A percentile compares a stretch with the other conserved stretches of the same genome.
These are phyloP conservation scores for Trametes cubensis DNA, from an alignment of 768 basidiomycete species.

Conservation along the genomic window DNA sequence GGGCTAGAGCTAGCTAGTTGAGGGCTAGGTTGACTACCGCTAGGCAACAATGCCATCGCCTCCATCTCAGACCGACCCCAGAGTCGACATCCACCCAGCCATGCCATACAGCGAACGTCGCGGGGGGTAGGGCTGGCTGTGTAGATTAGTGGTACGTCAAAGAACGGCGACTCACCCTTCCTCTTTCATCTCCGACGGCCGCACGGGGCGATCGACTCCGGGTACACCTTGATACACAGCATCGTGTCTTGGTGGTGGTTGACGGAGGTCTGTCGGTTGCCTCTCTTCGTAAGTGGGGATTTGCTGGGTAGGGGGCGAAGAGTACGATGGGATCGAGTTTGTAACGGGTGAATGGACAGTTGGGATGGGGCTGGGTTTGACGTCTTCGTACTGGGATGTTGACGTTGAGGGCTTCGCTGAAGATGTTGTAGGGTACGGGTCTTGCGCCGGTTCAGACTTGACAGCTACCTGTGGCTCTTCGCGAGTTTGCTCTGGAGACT, in stretches of 20 bases:
- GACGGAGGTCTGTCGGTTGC: conserved; percentile 53
- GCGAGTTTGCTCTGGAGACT: conserved; percentile 20
- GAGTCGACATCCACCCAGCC: conserved; percentile 27
- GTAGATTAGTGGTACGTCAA: conserved; percentile 18
- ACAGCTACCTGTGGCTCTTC: neutral
- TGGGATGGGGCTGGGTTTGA: conserved; percentile 27
- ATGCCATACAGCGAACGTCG: conserved; percentile 16
- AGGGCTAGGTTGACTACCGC: conserved; percentile 44
- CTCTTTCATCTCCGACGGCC: conserved; percentile 93
- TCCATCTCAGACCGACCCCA: conserved; percentile 27
- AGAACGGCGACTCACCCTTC: conserved; percentile 82
- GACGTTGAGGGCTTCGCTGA: conserved; percentile 18
- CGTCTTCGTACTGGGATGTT: conserved; percentile 15
- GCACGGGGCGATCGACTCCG: conserved; percentile 63
- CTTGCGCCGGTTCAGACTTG: neutral
- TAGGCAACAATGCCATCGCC: conserved; percentile 24
- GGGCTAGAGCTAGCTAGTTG: conserved; percentile 52
- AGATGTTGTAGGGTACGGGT: conserved; percentile 11
- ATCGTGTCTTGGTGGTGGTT: conserved; percentile 40
- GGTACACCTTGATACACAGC: conserved; percentile 39
- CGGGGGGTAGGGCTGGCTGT: conserved; percentile 13
- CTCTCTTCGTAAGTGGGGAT: conserved; percentile 81
- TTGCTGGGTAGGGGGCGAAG: conserved; percentile 58
- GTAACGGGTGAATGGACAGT: conserved; percentile 25
- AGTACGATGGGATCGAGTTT: conserved; percentile 36